phyloP scores from a whole-genome alignment of 768 basidiomycete genomes.

The Russula griseocarnosa region DNA sequence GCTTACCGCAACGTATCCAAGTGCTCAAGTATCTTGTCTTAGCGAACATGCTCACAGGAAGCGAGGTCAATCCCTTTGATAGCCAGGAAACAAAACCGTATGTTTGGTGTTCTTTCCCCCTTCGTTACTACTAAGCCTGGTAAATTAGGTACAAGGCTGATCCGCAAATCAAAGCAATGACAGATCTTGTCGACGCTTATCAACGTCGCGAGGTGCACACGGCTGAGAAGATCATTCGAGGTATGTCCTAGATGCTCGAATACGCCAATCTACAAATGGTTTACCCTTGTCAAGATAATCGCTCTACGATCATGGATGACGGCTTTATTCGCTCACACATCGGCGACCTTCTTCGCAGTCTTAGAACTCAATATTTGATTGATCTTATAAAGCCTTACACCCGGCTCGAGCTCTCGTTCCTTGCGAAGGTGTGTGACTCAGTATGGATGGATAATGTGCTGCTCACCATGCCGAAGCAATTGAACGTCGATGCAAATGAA shows the following conservation, averaged over 20 bases:
- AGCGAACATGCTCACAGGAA: constrained; percentile 96
- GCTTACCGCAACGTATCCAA: constrained; percentile 93
- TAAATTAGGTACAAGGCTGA: constrained; percentile 81
- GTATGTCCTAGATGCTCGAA: constrained; percentile 38
- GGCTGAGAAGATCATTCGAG: constrained; percentile 93
- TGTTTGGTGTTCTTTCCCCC: constrained; percentile 32
- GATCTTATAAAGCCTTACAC: constrained; percentile 99
- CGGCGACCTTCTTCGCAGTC: constrained; percentile 88
- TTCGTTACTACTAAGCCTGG: background rate
- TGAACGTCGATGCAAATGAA: constrained; percentile 87
- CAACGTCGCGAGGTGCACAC: constrained; percentile 93
- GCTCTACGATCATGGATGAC: constrained; percentile 94
- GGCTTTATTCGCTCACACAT: constrained; percentile 93
- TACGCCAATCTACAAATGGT: constrained; percentile 8
- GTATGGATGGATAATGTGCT: too few species aligned
- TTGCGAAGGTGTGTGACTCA: constrained; percentile 65
- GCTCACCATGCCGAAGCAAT: constrained; percentile 59
- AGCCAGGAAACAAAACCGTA: constrained; percentile 99
- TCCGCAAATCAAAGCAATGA: constrained; percentile 97
- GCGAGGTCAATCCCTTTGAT: constrained; percentile 98
- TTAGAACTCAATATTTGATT: constrained; percentile 94
- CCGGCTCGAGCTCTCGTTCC: constrained; percentile 85
- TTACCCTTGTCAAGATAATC: constrained; percentile 60
- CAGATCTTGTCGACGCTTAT: constrained; percentile 93
- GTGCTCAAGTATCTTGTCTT: constrained; percentile 97